These are phyloP conservation scores for Marsdenia floribunda DNA, from an alignment of 257 asterid species.

Conservation along the genomic window DNA sequence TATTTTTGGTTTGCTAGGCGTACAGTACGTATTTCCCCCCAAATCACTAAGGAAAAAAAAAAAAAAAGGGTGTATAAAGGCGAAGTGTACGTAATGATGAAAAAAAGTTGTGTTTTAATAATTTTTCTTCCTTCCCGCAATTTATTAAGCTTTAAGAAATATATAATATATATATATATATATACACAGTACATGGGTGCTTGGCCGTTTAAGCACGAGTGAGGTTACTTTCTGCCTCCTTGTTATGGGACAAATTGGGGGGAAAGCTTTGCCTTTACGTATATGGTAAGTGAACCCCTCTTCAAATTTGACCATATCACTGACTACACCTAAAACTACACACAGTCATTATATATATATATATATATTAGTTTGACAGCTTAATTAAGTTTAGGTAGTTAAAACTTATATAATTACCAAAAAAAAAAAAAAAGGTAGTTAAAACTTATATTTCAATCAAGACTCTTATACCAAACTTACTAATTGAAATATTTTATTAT, in stretches of 20 bases:
- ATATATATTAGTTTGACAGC: not conserved
- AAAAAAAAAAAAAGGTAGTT: no score
- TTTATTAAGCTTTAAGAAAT: constrained; percentile 4
- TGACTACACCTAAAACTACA: not conserved
- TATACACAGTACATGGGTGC: not conserved
- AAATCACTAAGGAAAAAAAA: not conserved
- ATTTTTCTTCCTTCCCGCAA: not conserved
- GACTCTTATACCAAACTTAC: no score
- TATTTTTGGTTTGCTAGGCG: not conserved
- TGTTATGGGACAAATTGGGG: constrained; percentile 41
- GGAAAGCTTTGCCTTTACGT: constrained; percentile 49
- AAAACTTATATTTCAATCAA: constrained; percentile 21
- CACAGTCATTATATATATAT: constrained; percentile 17
- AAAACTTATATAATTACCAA: no score
- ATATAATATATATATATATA: not conserved
- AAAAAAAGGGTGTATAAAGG: not conserved
- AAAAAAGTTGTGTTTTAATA: not conserved
- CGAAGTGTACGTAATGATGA: constrained; percentile 20
- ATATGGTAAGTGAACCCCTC: constrained; percentile 43
- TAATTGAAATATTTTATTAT: no score
- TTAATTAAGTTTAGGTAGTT: constrained; percentile 9
- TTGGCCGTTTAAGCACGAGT: constrained; percentile 68
- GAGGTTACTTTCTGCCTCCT: constrained; percentile 71
- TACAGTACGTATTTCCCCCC: not conserved
- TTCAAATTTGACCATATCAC: constrained; percentile 12